Conservation (phyloP, 2,329 filamentous ascomycete species). For the Aspergillus ustus region DNA sequence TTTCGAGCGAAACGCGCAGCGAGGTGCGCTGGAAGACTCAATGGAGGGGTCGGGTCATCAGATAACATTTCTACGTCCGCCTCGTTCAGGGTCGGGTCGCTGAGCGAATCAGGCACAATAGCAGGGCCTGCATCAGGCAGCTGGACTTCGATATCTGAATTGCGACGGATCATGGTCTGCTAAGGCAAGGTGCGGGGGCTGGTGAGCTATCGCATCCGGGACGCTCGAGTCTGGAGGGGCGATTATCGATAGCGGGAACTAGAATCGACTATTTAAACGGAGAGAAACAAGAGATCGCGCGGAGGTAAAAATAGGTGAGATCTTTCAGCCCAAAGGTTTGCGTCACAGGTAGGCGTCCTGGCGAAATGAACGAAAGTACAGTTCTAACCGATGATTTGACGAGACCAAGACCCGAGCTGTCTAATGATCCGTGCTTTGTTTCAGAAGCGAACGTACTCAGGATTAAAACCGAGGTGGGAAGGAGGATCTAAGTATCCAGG, state of each 20-base stretch:
- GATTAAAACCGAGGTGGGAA: slow-evolving; percentile 14
- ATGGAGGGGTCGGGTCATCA: slow-evolving; percentile 41
- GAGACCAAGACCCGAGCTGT: slow-evolving; percentile 16
- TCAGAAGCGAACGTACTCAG: slow-evolving; percentile 29
- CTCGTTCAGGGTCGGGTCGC: slow-evolving; percentile 32
- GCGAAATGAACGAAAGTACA: slow-evolving; percentile 8
- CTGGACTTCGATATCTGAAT: slow-evolving; percentile 48
- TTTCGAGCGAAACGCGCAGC: slow-evolving; percentile 66
- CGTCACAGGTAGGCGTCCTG: neutral
- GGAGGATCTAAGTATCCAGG: slow-evolving; percentile 9
- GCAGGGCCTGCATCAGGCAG: slow-evolving; percentile 41
- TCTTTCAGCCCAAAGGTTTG: neutral
- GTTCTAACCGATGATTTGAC: slow-evolving; percentile 7
- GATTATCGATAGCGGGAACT: slow-evolving; percentile 22
- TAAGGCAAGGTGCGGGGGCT: slow-evolving; percentile 5
- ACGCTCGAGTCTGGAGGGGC: slow-evolving; percentile 51
- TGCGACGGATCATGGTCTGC: slow-evolving; percentile 45
- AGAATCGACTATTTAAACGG: neutral
- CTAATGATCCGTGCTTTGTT: slow-evolving; percentile 41
- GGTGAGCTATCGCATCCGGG: slow-evolving; percentile 34
- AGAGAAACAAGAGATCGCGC: slow-evolving; percentile 8
- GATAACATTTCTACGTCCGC: slow-evolving; percentile 50
- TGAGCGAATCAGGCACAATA: slow-evolving; percentile 30
- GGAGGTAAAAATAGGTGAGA: neutral
- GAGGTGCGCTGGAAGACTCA: slow-evolving; percentile 63